phyloP scores from a whole-genome alignment of 768 basidiomycete species.

The Lepiota venenata region DNA sequence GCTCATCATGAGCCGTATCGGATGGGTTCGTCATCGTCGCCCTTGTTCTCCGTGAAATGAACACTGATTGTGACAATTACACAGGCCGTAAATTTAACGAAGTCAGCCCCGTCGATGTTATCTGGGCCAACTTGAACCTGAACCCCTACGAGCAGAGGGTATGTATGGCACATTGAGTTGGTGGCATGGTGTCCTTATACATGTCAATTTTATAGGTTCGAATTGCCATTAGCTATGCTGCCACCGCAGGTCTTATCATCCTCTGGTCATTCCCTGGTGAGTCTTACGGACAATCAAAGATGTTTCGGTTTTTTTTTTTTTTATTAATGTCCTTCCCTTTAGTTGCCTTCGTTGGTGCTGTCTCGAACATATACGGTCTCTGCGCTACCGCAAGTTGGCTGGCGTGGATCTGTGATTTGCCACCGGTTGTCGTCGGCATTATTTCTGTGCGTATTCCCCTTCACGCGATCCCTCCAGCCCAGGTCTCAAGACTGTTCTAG shows the following conservation, averaged over 20 bases:
- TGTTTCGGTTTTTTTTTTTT: neutral
- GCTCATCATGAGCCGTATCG: slow-evolving; percentile 79
- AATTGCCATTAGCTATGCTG: slow-evolving; percentile 61
- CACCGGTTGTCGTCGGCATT: slow-evolving; percentile 67
- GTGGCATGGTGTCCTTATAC: neutral
- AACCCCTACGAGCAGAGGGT: slow-evolving; percentile 85
- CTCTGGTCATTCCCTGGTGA: slow-evolving; percentile 84
- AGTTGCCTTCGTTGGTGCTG: slow-evolving; percentile 80
- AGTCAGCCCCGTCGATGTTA: slow-evolving; percentile 83
- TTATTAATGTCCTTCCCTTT: neutral
- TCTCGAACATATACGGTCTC: slow-evolving; percentile 78
- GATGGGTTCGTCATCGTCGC: slow-evolving; percentile 48
- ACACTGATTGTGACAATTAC: neutral
- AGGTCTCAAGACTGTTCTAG: slow-evolving; percentile 21
- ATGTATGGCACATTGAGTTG: slow-evolving; percentile 18
- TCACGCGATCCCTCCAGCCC: neutral
- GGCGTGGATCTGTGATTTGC: slow-evolving; percentile 78
- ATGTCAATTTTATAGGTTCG: slow-evolving; percentile 35
- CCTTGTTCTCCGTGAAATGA: neutral
- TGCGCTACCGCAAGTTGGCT: slow-evolving; percentile 68
- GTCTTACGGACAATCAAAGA: slow-evolving; percentile 13
- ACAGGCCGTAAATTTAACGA: slow-evolving; percentile 65
- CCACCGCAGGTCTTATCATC: slow-evolving; percentile 78
- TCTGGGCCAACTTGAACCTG: slow-evolving; percentile 87
- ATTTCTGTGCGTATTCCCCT: slow-evolving; percentile 40